These are phyloP conservation scores for Ephemerocybe angulata DNA, from an alignment of 768 basidiomycete genomes.

Conservation along the genomic window DNA sequence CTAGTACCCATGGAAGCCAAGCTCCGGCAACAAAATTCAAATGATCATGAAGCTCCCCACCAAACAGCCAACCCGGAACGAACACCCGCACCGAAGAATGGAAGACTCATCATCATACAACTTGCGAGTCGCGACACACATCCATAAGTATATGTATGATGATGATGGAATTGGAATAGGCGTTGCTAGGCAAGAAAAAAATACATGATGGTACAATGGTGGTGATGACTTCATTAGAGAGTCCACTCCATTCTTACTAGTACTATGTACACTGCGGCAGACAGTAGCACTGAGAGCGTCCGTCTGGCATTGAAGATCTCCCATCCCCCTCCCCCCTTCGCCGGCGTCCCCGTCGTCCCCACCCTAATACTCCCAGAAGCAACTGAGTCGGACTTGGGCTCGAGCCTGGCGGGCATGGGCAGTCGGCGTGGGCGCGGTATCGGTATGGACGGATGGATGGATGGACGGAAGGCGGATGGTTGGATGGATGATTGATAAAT, in stretches of 20 bases:
- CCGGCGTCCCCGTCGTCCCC: constrained; percentile 8
- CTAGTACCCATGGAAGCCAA: no score
- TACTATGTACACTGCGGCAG: constrained; percentile 17
- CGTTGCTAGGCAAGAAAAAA: constrained; percentile 20
- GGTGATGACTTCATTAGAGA: constrained; percentile 34
- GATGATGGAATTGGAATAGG: constrained; percentile 24
- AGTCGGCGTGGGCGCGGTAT: no score
- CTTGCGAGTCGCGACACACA: no score
- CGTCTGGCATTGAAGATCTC: no score
- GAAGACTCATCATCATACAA: no score
- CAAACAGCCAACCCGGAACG: no score
- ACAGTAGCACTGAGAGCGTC: neutral
- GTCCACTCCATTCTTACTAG: constrained; percentile 25
- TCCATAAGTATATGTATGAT: no score
- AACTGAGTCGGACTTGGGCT: constrained; percentile 5
- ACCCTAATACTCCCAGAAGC: constrained; percentile 14
- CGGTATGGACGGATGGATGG: no score
- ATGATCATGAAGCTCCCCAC: no score
- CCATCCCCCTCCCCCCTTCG: neutral
- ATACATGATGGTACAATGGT: constrained; percentile 30
- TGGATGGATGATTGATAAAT: neutral
- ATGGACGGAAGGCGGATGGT: no score
- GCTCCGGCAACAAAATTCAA: no score
- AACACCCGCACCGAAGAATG: constrained; percentile 16
- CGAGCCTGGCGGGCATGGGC: no score